Evolutionary conservation across 768 basidiomycete species (phyloP).

Genomic region (Podaxis sp.): DNA sequence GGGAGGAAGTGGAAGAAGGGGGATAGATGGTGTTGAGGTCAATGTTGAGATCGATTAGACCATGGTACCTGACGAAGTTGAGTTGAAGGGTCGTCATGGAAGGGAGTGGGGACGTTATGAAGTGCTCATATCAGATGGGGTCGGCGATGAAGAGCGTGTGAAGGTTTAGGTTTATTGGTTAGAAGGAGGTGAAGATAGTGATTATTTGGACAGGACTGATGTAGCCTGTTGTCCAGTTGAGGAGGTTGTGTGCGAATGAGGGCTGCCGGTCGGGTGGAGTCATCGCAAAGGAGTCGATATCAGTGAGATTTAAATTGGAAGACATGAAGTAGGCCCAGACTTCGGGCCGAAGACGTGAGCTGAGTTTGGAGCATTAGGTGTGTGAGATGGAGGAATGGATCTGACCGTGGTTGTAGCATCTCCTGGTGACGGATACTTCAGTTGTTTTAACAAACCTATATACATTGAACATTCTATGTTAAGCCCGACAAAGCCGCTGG

Average conservation of each 20-base stretch:
- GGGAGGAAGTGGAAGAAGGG: background rate
- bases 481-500: no score
- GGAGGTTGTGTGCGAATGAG: background rate
- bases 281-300: slow-evolving; percentile 15
- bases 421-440: no score
- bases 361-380: slow-evolving; percentile 16
- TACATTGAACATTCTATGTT: no score
- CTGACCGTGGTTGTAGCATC: slow-evolving; percentile 14
- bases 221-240: background rate
- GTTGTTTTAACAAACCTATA: no score
- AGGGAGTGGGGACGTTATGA: slow-evolving; percentile 4
- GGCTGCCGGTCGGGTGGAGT: background rate
- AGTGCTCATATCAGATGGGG: background rate
- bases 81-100: slow-evolving; percentile 18
- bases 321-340: slow-evolving; percentile 19
- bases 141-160: background rate
- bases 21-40: background rate
- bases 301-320: slow-evolving; percentile 17
- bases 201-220: background rate
- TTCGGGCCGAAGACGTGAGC: background rate
- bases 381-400: background rate
- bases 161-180: background rate
- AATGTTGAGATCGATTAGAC: background rate
- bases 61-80: background rate
- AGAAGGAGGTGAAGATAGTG: slow-evolving; percentile 2